Evolutionary conservation across 805 yeast genomes (phyloP).

Genomic region (Lachancea fermentati): DNA sequence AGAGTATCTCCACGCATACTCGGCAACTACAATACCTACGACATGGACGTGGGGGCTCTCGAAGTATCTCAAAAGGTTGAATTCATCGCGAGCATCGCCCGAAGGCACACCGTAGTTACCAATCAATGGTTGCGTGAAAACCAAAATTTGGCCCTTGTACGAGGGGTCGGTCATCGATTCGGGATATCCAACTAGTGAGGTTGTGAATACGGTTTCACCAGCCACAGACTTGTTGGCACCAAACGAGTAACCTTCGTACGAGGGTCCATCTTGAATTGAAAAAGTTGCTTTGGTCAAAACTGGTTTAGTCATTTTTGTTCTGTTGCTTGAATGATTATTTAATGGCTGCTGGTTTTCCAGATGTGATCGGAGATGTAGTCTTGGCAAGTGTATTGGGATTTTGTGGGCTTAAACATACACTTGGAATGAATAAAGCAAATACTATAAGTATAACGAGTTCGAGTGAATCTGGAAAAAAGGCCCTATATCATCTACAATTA

Average conservation of each 20-base stretch:
- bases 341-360: conserved; percentile 45
- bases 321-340: conserved; percentile 12
- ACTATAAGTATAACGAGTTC: not conserved
- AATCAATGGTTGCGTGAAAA: conserved; percentile 93
- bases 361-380: conserved; percentile 48
- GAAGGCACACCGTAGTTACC: conserved; percentile 99
- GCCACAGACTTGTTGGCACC: conserved; percentile 91
- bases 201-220: conserved; percentile 97
- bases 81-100: conserved; percentile 72
- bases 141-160: conserved; percentile 92
- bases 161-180: conserved; percentile 99
- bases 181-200: conserved; percentile 97
- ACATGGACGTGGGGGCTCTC: conserved; percentile 91
- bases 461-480: not conserved
- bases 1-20: conserved; percentile 91
- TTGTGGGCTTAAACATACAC: conserved; percentile 31
- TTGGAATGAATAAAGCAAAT: conserved; percentile 1
- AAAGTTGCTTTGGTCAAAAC: conserved; percentile 64
- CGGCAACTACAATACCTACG: conserved; percentile 93
- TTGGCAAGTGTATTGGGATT: conserved; percentile 37
- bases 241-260: conserved; percentile 79
- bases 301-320: conserved; percentile 35
- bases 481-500: not conserved
- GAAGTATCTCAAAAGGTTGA: conserved; percentile 78
- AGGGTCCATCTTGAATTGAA: conserved; percentile 88